These are phyloP conservation scores for Thelephora terrestris DNA, from an alignment of 1,284 basidiomycete species.

Conservation along the genomic window DNA sequence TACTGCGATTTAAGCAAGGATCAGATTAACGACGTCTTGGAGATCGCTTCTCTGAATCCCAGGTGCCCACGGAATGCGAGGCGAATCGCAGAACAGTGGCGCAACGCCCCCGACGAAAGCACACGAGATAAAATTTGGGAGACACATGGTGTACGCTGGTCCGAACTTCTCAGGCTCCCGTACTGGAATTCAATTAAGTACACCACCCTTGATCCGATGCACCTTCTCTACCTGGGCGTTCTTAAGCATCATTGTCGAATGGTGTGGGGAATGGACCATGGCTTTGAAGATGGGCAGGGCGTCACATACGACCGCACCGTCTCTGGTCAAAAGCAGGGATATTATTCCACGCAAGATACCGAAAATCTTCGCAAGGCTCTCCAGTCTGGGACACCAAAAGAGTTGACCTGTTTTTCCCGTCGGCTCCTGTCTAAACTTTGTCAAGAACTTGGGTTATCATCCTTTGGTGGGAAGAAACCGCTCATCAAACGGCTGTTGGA, in stretches of 20 bases:
- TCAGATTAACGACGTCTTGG: constrained; percentile 19
- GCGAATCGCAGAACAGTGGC: constrained; percentile 15
- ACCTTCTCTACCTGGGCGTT: constrained; percentile 23
- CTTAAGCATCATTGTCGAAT: neutral
- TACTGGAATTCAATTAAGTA: constrained; percentile 27
- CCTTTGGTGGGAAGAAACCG: too few relatives aligned
- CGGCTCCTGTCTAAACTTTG: too few relatives aligned
- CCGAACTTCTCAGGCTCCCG: constrained; percentile 25
- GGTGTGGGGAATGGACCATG: neutral
- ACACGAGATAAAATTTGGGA: constrained; percentile 10
- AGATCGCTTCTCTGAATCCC: constrained; percentile 14
- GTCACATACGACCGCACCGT: too few relatives aligned
- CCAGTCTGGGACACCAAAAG: too few relatives aligned
- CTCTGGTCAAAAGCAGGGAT: too few relatives aligned
- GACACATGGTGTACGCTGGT: constrained; percentile 22
- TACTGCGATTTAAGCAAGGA: constrained; percentile 18
- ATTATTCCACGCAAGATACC: too few relatives aligned
- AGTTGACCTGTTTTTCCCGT: too few relatives aligned
- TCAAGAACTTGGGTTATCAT: too few relatives aligned
- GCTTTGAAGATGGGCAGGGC: neutral
- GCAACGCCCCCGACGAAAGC: constrained; percentile 11
- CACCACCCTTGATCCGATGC: constrained; percentile 30
- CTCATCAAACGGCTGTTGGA: too few relatives aligned
- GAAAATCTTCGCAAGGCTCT: too few relatives aligned
- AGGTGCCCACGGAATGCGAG: constrained; percentile 13